Evolutionary conservation across 495 filamentous ascomycete species (phyloP).

Genomic region (Xylaria bambusicola): DNA sequence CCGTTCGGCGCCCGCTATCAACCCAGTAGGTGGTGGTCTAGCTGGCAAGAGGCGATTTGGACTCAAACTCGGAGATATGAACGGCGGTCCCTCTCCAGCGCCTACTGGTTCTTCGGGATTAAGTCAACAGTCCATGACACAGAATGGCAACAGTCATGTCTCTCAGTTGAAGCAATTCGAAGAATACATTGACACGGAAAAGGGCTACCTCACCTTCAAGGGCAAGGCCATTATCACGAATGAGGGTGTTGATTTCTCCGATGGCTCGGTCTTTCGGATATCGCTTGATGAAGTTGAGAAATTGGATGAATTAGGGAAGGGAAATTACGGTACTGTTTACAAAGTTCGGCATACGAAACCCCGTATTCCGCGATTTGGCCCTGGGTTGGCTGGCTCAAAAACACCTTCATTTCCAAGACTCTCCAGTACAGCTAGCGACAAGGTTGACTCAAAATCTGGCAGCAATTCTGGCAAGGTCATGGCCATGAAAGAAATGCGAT

Average conservation of each 20-base stretch:
- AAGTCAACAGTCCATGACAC: conserved; percentile 9
- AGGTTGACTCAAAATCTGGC: conserved; percentile 26
- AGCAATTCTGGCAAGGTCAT: conserved; percentile 73
- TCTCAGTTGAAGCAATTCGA: conserved; percentile 88
- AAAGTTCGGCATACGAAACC: conserved; percentile 88
- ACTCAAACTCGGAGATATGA: conserved; percentile 46
- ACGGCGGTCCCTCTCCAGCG: conserved; percentile 29
- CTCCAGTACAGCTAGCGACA: conserved; percentile 29
- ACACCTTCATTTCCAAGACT: conserved; percentile 28
- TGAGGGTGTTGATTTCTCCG: conserved; percentile 87
- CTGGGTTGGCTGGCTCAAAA: conserved; percentile 68
- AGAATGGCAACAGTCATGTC: conserved; percentile 47
- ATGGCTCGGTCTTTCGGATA: conserved; percentile 86
- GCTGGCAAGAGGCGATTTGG: conserved; percentile 33
- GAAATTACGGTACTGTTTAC: conserved; percentile 98
- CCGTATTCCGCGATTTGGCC: conserved; percentile 73
- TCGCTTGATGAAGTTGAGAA: conserved; percentile 95
- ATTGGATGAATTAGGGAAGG: conserved; percentile 93
- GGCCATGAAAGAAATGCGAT: conserved; percentile 99
- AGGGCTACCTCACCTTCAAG: conserved; percentile 88
- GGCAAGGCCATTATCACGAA: conserved; percentile 88
- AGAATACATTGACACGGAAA: conserved; percentile 86
- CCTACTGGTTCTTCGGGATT: conserved; percentile 17
- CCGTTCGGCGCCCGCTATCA: conserved; percentile 51
- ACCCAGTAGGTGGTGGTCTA: conserved; percentile 27